These are phyloP conservation scores for Boletus pseudo-olivaceus DNA, from an alignment of 768 basidiomycete species.

Conservation along the genomic window DNA sequence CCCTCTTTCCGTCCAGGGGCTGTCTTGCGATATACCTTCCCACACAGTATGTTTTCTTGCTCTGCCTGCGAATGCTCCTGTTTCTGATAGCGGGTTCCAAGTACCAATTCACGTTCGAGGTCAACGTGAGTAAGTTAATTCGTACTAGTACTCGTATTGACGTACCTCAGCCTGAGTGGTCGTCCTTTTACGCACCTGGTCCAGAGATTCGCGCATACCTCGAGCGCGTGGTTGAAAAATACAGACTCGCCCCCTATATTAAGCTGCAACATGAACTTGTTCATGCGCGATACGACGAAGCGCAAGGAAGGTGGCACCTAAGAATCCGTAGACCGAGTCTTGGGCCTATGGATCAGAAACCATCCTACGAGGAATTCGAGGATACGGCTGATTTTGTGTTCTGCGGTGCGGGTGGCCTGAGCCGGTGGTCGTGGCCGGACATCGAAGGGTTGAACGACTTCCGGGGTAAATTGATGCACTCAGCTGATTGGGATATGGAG, in stretches of 20 bases:
- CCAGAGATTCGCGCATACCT: constrained; percentile 57
- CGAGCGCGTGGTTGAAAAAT: constrained; percentile 52
- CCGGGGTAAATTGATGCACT: constrained; percentile 57
- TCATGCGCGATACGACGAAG: constrained; percentile 48
- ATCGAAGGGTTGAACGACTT: constrained; percentile 56
- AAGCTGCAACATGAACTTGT: constrained; percentile 54
- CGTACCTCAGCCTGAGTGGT: constrained; percentile 51
- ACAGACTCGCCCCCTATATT: constrained; percentile 50
- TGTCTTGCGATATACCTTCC: constrained; percentile 62
- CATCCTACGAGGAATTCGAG: constrained; percentile 41
- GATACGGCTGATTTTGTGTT: constrained; percentile 58
- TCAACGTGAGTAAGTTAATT: constrained; percentile 36
- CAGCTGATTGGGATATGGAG: constrained; percentile 55
- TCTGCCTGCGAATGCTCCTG: background rate
- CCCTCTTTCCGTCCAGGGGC: constrained; percentile 32
- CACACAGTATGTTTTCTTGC: constrained; percentile 40
- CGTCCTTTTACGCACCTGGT: constrained; percentile 56
- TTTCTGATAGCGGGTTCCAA: constrained; percentile 16
- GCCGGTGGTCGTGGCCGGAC: constrained; percentile 66
- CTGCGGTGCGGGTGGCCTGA: constrained; percentile 48
- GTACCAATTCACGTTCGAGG: constrained; percentile 59
- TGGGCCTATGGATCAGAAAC: constrained; percentile 12
- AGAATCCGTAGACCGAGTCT: constrained; percentile 37
- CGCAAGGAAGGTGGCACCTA: constrained; percentile 53
- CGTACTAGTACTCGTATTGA: background rate